These are phyloP conservation scores for Aspergillus arachidicola DNA, from an alignment of 2,329 filamentous ascomycete species.

Conservation along the genomic window DNA sequence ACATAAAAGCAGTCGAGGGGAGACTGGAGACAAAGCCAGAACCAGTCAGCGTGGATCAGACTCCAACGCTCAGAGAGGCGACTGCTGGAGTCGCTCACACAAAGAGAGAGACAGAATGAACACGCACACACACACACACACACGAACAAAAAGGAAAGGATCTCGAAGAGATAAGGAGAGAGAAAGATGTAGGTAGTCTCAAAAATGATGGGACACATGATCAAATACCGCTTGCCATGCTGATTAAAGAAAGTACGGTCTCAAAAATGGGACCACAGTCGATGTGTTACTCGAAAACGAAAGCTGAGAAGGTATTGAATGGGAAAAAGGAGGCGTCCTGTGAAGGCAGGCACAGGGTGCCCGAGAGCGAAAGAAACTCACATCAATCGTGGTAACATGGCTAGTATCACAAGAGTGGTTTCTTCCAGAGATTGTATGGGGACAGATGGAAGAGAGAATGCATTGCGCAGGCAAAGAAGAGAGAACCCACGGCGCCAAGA, in stretches of 20 bases:
- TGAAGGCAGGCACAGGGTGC: slow-evolving; percentile 16
- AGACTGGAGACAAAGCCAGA: neutral
- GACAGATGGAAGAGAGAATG: slow-evolving; percentile 16
- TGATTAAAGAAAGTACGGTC: slow-evolving; percentile 4
- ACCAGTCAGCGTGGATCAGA: neutral
- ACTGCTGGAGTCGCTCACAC: neutral
- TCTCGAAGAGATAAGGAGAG: slow-evolving; percentile 14
- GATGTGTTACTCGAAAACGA: slow-evolving; percentile 11
- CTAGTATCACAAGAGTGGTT: slow-evolving; percentile 24
- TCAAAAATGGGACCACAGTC: slow-evolving; percentile 9
- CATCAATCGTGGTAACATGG: slow-evolving; percentile 39
- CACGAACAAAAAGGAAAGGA: slow-evolving; percentile 8
- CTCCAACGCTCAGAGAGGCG: neutral
- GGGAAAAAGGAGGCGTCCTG: slow-evolving; percentile 15
- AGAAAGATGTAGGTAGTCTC: slow-evolving; percentile 5
- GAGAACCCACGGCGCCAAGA: slow-evolving; percentile 17
- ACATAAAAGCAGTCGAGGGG: slow-evolving; percentile 6
- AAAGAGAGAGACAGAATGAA: neutral
- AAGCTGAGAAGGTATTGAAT: slow-evolving; percentile 14
- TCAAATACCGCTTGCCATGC: slow-evolving; percentile 16
- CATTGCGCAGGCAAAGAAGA: slow-evolving; percentile 20
- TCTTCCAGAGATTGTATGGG: slow-evolving; percentile 9
- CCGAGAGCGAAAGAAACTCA: slow-evolving; percentile 28
- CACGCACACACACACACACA: neutral
- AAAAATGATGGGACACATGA: slow-evolving; percentile 21